Evolutionary conservation across 768 basidiomycete genomes (phyloP).

Genomic region (Mycena capillaripes): DNA sequence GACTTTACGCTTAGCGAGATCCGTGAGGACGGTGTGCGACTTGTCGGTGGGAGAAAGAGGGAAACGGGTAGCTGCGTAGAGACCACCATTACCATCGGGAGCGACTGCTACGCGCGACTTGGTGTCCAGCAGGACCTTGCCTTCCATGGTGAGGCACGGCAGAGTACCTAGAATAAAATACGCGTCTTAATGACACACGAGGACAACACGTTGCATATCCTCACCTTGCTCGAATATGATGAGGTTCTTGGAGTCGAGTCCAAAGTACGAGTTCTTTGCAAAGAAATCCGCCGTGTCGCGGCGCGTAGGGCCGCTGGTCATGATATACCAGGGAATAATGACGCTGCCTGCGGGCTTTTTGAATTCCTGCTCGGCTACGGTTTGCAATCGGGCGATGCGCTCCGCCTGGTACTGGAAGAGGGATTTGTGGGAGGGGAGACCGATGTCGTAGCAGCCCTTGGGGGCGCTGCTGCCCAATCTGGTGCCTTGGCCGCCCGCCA

Average conservation of each 20-base stretch:
- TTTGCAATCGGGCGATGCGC: conserved; percentile 88
- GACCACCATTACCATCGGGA: conserved; percentile 97
- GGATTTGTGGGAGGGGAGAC: conserved; percentile 91
- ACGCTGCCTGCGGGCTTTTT: conserved; percentile 72
- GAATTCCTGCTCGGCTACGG: conserved; percentile 72
- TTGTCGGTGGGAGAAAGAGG: conserved; percentile 74
- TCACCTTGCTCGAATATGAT: conserved; percentile 97
- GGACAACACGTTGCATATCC: conserved; percentile 34
- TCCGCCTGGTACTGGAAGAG: conserved; percentile 99
- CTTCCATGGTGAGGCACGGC: conserved; percentile 94
- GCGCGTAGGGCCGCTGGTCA: conserved; percentile 98
- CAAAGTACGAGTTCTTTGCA: conserved; percentile 81
- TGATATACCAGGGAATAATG: conserved; percentile 96
- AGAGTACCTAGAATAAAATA: conserved; percentile 78
- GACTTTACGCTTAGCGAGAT: conserved; percentile 81
- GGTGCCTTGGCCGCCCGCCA: conserved; percentile 99
- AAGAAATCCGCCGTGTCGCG: conserved; percentile 91
- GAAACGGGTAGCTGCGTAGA: conserved; percentile 92
- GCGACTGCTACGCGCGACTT: conserved; percentile 90
- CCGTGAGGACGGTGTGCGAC: conserved; percentile 83
- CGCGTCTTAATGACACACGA: conserved; percentile 24
- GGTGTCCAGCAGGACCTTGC: conserved; percentile 91
- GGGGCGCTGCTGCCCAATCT: conserved; percentile 92
- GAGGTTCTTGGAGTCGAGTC: conserved; percentile 83
- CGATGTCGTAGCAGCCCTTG: conserved; percentile 99